Evolutionary conservation across 2,329 filamentous ascomycete genomes (phyloP).

Genomic region (Hymenoscyphus infarciens): DNA sequence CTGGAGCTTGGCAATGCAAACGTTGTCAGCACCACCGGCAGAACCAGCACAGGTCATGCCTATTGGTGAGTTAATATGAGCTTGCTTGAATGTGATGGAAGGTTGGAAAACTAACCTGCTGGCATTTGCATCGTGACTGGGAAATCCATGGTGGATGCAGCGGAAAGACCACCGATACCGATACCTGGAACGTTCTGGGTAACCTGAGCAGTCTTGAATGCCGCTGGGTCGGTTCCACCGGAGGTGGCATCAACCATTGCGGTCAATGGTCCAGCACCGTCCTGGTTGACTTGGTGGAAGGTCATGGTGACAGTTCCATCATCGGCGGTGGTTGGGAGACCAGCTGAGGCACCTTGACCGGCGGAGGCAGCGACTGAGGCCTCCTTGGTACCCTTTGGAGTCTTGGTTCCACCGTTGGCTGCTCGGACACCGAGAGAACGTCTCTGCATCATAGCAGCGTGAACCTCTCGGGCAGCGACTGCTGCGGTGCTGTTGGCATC

Average conservation of each 20-base stretch:
- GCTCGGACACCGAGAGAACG: conserved; percentile 32
- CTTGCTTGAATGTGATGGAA: background rate
- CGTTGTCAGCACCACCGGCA: conserved; percentile 55
- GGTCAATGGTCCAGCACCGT: conserved; percentile 61
- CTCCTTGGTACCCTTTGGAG: conserved; percentile 46
- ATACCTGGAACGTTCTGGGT: conserved; percentile 59
- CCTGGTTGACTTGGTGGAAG: conserved; percentile 69
- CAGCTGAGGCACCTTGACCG: conserved; percentile 48
- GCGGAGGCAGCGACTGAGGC: conserved; percentile 50
- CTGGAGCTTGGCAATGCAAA: conserved; percentile 62
- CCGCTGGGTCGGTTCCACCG: conserved; percentile 55
- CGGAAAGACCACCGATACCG: conserved; percentile 54
- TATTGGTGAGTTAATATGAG: background rate
- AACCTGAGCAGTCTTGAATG: conserved; percentile 58
- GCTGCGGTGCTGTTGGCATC: conserved; percentile 40
- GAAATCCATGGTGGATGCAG: conserved; percentile 60
- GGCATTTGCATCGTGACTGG: conserved; percentile 64
- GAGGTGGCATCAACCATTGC: conserved; percentile 61
- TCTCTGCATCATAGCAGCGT: conserved; percentile 59
- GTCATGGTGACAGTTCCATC: conserved; percentile 60
- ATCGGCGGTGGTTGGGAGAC: conserved; percentile 59
- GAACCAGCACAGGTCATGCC: conserved; percentile 62
- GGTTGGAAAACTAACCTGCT: conserved; percentile 33
- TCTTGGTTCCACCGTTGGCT: conserved; percentile 44
- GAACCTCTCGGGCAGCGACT: conserved; percentile 60